These are phyloP conservation scores for Neurospora terricola DNA, from an alignment of 495 filamentous ascomycete species.

Conservation along the genomic window DNA sequence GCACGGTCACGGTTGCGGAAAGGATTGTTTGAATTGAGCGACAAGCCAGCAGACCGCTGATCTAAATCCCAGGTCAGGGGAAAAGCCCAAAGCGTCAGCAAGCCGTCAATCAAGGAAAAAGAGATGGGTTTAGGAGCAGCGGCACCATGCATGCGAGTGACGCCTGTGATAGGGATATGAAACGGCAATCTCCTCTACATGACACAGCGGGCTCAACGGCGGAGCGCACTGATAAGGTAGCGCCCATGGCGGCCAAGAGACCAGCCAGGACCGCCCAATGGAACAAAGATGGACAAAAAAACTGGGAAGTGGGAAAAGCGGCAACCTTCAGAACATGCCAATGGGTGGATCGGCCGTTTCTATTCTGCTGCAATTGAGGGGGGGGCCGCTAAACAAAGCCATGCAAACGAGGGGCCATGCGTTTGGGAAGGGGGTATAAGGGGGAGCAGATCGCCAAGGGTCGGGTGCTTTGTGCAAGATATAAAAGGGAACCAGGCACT, in stretches of 20 bases:
- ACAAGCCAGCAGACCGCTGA: conserved; percentile 39
- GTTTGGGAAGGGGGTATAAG: background rate
- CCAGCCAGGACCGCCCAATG: conserved; percentile 10
- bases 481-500: conserved; percentile 10
- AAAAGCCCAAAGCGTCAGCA: conserved; percentile 26
- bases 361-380: conserved; percentile 11
- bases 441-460: conserved; percentile 3
- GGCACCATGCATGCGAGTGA: conserved; percentile 35
- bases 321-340: conserved; percentile 11
- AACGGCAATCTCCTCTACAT: conserved; percentile 42
- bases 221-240: conserved; percentile 23
- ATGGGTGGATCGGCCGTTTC: conserved; percentile 9
- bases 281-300: conserved; percentile 14
- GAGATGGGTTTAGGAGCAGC: conserved; percentile 13
- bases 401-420: conserved; percentile 1
- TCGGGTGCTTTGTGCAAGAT: conserved; percentile 3
- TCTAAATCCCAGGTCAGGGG: conserved; percentile 25
- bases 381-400: conserved; percentile 4
- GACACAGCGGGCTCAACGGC: conserved; percentile 33
- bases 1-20: conserved; percentile 75
- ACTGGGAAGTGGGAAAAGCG: conserved; percentile 21
- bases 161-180: conserved; percentile 37
- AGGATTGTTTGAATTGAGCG: conserved; percentile 88
- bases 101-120: conserved; percentile 9
- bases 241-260: background rate